A percentile compares a stretch with the other conserved stretches of the same genome.
Evolutionary conservation across 306 rosid species (phyloP).

Genomic region (Lablab purpureus): DNA sequence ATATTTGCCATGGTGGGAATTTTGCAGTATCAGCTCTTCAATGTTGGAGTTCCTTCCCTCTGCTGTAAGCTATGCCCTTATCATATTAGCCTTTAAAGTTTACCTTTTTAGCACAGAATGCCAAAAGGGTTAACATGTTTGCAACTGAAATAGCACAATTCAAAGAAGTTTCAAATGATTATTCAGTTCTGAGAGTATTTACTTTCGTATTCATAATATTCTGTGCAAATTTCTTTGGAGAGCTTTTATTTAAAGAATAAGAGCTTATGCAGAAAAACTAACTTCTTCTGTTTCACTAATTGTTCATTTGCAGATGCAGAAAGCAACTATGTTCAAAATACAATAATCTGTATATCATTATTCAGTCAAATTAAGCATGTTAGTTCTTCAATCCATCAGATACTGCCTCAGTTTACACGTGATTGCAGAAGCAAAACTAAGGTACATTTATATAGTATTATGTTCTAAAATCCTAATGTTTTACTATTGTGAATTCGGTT

Average conservation of each 20-base stretch:
- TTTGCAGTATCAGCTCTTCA: conserved; percentile 58
- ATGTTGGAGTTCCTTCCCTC: conserved; percentile 49
- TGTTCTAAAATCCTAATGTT: not conserved
- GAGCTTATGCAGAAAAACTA: no score
- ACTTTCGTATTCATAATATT: not conserved
- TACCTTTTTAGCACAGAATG: not conserved
- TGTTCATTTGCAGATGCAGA: conserved; percentile 44
- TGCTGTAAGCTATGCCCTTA: conserved; percentile 56
- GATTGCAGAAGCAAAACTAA: conserved; percentile 45
- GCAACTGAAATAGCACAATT: not conserved
- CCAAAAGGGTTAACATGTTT: conserved; percentile 1
- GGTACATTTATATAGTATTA: conserved; percentile 45
- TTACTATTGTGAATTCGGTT: not conserved
- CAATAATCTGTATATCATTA: conserved; percentile 17
- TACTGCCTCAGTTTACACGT: conserved; percentile 29
- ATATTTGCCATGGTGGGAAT: conserved; percentile 45
- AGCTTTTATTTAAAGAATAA: not conserved
- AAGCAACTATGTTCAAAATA: conserved; percentile 23
- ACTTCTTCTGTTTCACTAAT: not conserved
- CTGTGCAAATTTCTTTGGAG: not conserved
- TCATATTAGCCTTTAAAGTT: conserved; percentile 10
- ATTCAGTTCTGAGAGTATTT: not conserved
- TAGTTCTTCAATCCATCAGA: conserved; percentile 48
- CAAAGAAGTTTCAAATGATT: not conserved
- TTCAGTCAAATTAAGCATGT: conserved; percentile 23